Evolutionary conservation across 805 yeast genomes (phyloP).

Genomic region (Nakazawaea anatomiae): DNA sequence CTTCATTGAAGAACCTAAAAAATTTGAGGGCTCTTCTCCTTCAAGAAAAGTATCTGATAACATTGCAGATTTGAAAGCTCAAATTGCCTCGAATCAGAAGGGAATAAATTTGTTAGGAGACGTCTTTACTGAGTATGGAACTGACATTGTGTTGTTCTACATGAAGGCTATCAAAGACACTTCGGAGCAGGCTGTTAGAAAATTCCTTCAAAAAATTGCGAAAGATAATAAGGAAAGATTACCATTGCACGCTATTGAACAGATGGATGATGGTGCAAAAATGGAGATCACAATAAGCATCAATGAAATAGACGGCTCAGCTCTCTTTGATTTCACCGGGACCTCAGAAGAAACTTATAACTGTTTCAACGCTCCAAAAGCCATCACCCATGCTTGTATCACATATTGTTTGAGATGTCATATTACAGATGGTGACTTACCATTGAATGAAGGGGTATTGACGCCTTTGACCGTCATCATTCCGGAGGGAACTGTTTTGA

Average conservation of each 20-base stretch:
- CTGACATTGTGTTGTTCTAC: slow-evolving; percentile 30
- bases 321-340: slow-evolving; percentile 47
- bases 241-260: slow-evolving; percentile 36
- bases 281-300: slow-evolving; percentile 37
- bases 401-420: slow-evolving; percentile 46
- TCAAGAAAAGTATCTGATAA: slow-evolving; percentile 51
- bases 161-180: slow-evolving; percentile 34
- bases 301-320: slow-evolving; percentile 32
- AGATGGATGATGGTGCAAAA: slow-evolving; percentile 52
- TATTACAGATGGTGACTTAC: slow-evolving; percentile 45
- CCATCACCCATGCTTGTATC: slow-evolving; percentile 48
- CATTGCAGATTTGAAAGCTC: slow-evolving; percentile 36
- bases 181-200: slow-evolving; percentile 34
- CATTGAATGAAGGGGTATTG: slow-evolving; percentile 49
- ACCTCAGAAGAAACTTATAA: slow-evolving; percentile 48
- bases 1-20: slow-evolving; percentile 43
- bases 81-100: slow-evolving; percentile 39
- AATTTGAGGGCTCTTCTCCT: slow-evolving; percentile 43
- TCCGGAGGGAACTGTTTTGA: slow-evolving; percentile 28
- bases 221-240: slow-evolving; percentile 27
- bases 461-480: slow-evolving; percentile 23
- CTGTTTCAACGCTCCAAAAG: slow-evolving; percentile 48
- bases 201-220: slow-evolving; percentile 25
- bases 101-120: slow-evolving; percentile 34
- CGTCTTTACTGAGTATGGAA: slow-evolving; percentile 32